Percentiles rank a stretch among this genome's conserved stretches.
Evolutionary conservation across 139 green algal genomes (phyloP).

Genomic region (Eudorina sp.): DNA sequence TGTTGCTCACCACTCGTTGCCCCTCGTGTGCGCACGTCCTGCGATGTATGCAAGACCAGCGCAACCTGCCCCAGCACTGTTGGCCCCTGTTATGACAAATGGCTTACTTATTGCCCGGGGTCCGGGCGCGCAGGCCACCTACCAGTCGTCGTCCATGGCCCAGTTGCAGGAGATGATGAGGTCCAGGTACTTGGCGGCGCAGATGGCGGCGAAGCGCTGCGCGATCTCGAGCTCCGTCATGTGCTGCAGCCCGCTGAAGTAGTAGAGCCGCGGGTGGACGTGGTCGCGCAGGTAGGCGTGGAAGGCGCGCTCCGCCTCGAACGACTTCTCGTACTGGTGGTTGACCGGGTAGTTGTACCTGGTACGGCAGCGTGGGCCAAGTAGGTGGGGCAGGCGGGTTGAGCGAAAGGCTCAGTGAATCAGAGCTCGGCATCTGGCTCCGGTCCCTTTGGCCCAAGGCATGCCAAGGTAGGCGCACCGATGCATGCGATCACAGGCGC

Average conservation of each 20-base stretch:
- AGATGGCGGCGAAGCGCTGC: background rate
- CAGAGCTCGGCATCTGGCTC: too few species aligned
- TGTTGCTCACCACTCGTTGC: too few species aligned
- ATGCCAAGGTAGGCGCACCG: too few species aligned
- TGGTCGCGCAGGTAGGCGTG: background rate
- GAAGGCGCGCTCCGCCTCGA: conserved; percentile 15
- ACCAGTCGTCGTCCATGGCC: conserved; percentile 26
- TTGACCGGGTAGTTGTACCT: conserved; percentile 28
- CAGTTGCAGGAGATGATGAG: conserved; percentile 41
- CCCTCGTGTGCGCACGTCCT: too few species aligned
- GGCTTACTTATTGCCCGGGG: too few species aligned
- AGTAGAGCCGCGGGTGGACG: conserved; percentile 10
- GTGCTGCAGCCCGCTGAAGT: conserved; percentile 38
- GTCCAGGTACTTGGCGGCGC: conserved; percentile 20
- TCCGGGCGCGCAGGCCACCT: too few species aligned
- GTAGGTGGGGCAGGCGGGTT: background rate
- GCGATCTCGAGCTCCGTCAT: conserved; percentile 38
- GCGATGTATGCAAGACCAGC: too few species aligned
- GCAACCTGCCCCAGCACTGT: too few species aligned
- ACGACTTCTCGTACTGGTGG: conserved; percentile 41
- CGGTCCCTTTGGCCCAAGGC: too few species aligned
- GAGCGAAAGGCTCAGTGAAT: too few species aligned
- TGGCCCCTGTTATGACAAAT: too few species aligned
- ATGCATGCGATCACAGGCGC: too few species aligned
- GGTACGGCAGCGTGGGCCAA: background rate